Conservation (phyloP, 257 asterid genomes). For the Solanum corneliomulleri region DNA sequence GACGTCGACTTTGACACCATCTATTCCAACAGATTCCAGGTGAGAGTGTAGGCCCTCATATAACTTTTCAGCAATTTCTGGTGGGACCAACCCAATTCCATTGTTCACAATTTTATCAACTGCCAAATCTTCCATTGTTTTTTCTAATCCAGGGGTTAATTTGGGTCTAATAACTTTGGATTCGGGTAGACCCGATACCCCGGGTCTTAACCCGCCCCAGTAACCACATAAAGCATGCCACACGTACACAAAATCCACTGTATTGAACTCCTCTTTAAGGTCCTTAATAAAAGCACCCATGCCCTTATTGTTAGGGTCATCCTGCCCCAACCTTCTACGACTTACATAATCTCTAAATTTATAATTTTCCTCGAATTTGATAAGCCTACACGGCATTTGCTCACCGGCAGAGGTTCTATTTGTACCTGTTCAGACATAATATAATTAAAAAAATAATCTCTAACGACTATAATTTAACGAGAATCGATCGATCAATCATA, state of each 20-base stretch:
- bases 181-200: slow-evolving; percentile 42
- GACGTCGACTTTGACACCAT: slow-evolving; percentile 93
- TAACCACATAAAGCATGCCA: slow-evolving; percentile 97
- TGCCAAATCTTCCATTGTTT: slow-evolving; percentile 90
- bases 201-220: slow-evolving; percentile 94
- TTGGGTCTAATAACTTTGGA: slow-evolving; percentile 52
- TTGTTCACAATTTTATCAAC: slow-evolving; percentile 88
- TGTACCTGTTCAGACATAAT: background rate
- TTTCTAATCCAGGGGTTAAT: slow-evolving; percentile 65
- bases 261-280: slow-evolving; percentile 41
- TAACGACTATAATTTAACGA: background rate
- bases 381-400: slow-evolving; percentile 91
- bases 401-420: slow-evolving; percentile 88
- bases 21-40: slow-evolving; percentile 74
- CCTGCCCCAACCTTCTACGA: slow-evolving; percentile 28
- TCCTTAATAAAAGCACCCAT: slow-evolving; percentile 79
- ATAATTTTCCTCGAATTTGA: slow-evolving; percentile 62
- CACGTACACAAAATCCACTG: slow-evolving; percentile 73
- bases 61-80: slow-evolving; percentile 43
- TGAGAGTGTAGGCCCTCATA: slow-evolving; percentile 88
- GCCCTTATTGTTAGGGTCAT: slow-evolving; percentile 28
- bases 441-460: background rate
- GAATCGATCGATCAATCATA: background rate
- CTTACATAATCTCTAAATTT: slow-evolving; percentile 66
- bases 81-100: slow-evolving; percentile 84